phyloP scores from a whole-genome alignment of 768 basidiomycete species.

The Collybia sordida region DNA sequence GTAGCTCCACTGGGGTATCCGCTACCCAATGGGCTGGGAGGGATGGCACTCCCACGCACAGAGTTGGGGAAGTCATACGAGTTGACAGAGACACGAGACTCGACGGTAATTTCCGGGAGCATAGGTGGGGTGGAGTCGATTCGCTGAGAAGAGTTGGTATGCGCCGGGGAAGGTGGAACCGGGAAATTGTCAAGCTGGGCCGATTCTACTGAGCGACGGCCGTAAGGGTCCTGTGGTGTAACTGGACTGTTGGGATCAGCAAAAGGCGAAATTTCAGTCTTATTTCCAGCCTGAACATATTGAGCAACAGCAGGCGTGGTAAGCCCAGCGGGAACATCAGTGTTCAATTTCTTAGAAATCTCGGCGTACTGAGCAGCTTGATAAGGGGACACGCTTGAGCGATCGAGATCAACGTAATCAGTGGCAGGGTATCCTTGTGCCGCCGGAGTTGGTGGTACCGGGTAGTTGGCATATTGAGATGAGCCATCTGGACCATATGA shows the following conservation, averaged over 20 bases:
- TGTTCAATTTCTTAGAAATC: constrained; percentile 58
- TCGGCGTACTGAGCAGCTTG: constrained; percentile 76
- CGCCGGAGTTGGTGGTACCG: constrained; percentile 20
- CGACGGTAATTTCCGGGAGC: constrained; percentile 27
- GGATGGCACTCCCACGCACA: constrained; percentile 15
- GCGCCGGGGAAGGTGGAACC: neutral
- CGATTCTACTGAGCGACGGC: neutral
- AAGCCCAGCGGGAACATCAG: constrained; percentile 34
- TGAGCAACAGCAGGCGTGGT: constrained; percentile 28
- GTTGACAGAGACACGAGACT: constrained; percentile 41
- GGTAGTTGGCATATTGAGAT: constrained; percentile 17
- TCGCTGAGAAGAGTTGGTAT: constrained; percentile 15
- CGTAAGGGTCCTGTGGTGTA: constrained; percentile 6
- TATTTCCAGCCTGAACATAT: constrained; percentile 4
- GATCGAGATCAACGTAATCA: constrained; percentile 63
- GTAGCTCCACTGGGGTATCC: constrained; percentile 9
- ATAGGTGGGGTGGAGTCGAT: constrained; percentile 39
- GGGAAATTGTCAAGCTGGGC: constrained; percentile 1
- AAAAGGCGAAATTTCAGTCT: constrained; percentile 22
- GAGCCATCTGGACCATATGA: constrained; percentile 8
- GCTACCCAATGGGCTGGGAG: constrained; percentile 31
- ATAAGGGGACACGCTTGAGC: constrained; percentile 72
- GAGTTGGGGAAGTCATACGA: constrained; percentile 21
- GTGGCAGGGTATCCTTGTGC: constrained; percentile 18
- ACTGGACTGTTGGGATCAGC: constrained; percentile 23